Base-by-base conservation (phyloP, 176 grass and related monocot genomes). In the Lolium multiflorum region DNA sequence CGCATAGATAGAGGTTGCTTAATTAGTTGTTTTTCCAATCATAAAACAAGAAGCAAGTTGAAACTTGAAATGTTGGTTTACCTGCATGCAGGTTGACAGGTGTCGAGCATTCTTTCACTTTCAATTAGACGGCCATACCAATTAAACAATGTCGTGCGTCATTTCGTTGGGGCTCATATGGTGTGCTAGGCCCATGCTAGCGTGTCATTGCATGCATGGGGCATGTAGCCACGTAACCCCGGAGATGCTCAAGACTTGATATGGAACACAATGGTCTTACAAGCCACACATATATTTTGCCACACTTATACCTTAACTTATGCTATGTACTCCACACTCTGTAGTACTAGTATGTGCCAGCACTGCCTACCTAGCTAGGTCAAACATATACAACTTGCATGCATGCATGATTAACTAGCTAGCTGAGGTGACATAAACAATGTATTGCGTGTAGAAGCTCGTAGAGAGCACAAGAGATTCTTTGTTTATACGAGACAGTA, bases 271-370 rank as follows among this genome's bases (percentile, higher is more conserved):
- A 43, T 43, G 41, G 41, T 43, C 31, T 35, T 35, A 35, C 31
- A 35, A 35, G 31, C 31, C 31, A 35, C 31, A 35, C 31, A 35
- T 35, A 35, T 35, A 35, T 35, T 35, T 35, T 35, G 41, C 41
- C 41, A 7, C 41, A 43, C 41, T 43, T 43, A 43, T 48, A 48
- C 46, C 46, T 48, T 48, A 48, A 48, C 9, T 10, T 11, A 48
- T 48, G 8, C 46, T 10, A 48, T 11, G 46, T 48, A 11, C 46
- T 11, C 2, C 9, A 2, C 9, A 48, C 7, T 10, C 46, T 48
- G 46, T 48, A 60, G 76, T n/a, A n/a, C n/a, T n/a, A n/a, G n/a
- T 71, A 37, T 37, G 76, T 79, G 75, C 63, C 62, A 43, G 59
- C 64, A 37, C 73, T 56, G 55, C 25, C 75, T 79, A 16, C 20